Evolutionary conservation across 176 grass and related monocot species (phyloP).

Genomic region (Oryza punctata): DNA sequence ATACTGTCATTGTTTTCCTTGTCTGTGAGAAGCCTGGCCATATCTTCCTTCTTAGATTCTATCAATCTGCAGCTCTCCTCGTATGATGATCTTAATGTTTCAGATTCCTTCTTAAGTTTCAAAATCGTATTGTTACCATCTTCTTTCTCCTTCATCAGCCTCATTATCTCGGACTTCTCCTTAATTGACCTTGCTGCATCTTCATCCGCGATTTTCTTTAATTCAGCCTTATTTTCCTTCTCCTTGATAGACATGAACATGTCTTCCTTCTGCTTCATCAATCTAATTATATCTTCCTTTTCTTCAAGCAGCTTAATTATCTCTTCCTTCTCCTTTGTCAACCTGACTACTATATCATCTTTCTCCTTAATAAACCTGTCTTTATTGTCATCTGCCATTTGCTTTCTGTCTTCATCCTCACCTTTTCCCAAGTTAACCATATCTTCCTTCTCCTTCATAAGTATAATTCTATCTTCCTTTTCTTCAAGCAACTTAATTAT

Average conservation of each 20-base stretch:
- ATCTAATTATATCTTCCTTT: conserved; percentile 45
- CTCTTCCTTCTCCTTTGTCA: conserved; percentile 49
- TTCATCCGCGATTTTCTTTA: conserved; percentile 27
- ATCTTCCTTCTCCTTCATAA: conserved; percentile 47
- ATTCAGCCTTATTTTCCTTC: conserved; percentile 39
- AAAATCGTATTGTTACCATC: conserved; percentile 51
- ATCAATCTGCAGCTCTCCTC: conserved; percentile 51
- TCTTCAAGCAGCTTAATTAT: conserved; percentile 36
- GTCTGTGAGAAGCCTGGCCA: conserved; percentile 41
- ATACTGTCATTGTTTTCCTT: conserved; percentile 39
- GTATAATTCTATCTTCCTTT: conserved; percentile 33
- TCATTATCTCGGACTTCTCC: conserved; percentile 50
- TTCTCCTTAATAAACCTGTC: conserved; percentile 63
- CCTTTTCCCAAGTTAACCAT: conserved; percentile 36
- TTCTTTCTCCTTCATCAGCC: conserved; percentile 73
- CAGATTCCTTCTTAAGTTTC: conserved; percentile 63
- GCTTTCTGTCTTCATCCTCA: conserved; percentile 9
- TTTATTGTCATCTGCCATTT: conserved; percentile 43
- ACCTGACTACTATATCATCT: conserved; percentile 27
- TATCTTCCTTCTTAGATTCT: conserved; percentile 51
- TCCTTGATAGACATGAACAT: conserved; percentile 19
- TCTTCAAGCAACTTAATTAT: conserved; percentile 33
- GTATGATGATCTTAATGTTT: conserved; percentile 52
- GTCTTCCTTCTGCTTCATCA: conserved; percentile 49
- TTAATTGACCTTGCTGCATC: conserved; percentile 37